Conservation (phyloP, 345 rosid species). For the Euclidium syriacum region DNA sequence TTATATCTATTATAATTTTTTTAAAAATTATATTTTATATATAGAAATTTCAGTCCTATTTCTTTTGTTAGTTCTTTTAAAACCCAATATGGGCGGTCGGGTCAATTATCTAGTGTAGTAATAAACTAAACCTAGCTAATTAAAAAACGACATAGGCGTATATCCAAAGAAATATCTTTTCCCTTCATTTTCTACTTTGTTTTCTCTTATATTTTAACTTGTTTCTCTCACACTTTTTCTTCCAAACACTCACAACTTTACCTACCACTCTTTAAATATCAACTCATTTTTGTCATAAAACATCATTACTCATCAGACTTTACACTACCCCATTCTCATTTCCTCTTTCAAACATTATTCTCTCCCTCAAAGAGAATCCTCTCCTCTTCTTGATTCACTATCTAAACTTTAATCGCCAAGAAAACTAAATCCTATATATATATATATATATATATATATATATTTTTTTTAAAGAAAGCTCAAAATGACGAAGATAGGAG, state of each 20-base stretch:
- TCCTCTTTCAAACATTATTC: slow-evolving; percentile 5
- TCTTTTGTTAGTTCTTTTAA: no score
- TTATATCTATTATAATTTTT: no score
- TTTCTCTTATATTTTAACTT: background rate
- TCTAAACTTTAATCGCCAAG: background rate
- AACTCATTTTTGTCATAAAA: slow-evolving; percentile 12
- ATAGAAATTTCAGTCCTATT: no score
- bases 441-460: no score
- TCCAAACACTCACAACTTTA: slow-evolving; percentile 11
- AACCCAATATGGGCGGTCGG: no score
- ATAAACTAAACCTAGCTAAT: no score
- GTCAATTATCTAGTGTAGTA: no score
- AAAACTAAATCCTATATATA: background rate
- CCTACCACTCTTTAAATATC: background rate
- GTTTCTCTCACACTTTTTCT: slow-evolving; percentile 2
- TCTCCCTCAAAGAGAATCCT: background rate
- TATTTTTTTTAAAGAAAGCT: slow-evolving; percentile 7
- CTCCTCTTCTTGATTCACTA: slow-evolving; percentile 16
- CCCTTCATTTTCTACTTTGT: background rate
- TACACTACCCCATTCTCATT: background rate
- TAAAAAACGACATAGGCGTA: background rate
- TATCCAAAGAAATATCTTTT: slow-evolving; percentile 1
- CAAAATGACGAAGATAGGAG: slow-evolving; percentile 55
- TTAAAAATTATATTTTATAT: no score
- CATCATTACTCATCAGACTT: slow-evolving; percentile 17